A percentile compares a stretch with the other conserved stretches of the same genome.
Conservation (phyloP, 192 early-diverging fungal species). For the Gamsiella multidivaricata region DNA sequence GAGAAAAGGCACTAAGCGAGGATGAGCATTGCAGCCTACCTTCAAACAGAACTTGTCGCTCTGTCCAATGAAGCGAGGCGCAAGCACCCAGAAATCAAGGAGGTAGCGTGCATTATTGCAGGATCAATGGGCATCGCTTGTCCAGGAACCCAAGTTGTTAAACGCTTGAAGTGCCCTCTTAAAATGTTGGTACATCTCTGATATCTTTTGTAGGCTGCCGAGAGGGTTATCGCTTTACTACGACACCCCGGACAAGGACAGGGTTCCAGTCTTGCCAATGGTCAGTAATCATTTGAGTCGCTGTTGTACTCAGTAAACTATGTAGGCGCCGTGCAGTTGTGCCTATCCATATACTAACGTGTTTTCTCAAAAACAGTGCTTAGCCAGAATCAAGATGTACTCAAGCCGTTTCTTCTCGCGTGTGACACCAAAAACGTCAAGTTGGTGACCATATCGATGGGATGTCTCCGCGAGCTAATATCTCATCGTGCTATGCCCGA, state of each 20-base stretch:
- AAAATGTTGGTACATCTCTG: too few relatives aligned
- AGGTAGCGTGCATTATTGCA: constrained; percentile 63
- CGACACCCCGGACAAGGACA: constrained; percentile 57
- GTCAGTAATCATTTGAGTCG: constrained; percentile 3
- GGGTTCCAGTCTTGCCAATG: constrained; percentile 41
- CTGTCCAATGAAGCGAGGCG: constrained; percentile 89
- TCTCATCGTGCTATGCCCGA: constrained; percentile 80
- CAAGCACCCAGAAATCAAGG: constrained; percentile 96
- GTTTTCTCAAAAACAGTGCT: constrained; percentile 69
- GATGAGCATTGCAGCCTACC: constrained; percentile 62
- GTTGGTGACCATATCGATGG: constrained; percentile 83
- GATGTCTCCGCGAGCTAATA: constrained; percentile 84
- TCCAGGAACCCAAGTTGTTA: too few relatives aligned
- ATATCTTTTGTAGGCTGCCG: constrained; percentile 57
- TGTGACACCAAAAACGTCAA: constrained; percentile 88
- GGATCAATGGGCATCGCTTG: too few relatives aligned
- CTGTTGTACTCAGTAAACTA: too few relatives aligned
- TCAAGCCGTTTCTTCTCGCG: constrained; percentile 87
- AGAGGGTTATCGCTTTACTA: constrained; percentile 64
- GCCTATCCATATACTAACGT: too few relatives aligned
- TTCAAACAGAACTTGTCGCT: constrained; percentile 84
- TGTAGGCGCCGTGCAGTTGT: too few relatives aligned
- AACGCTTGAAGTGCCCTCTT: too few relatives aligned
- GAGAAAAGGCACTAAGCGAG: too few relatives aligned
- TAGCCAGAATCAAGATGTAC: constrained; percentile 79